Evolutionary conservation across 23 red algal genomes (phyloP), one percentile per base, ranked within the genome.

Genomic region (Chondrus crispus): DNA sequence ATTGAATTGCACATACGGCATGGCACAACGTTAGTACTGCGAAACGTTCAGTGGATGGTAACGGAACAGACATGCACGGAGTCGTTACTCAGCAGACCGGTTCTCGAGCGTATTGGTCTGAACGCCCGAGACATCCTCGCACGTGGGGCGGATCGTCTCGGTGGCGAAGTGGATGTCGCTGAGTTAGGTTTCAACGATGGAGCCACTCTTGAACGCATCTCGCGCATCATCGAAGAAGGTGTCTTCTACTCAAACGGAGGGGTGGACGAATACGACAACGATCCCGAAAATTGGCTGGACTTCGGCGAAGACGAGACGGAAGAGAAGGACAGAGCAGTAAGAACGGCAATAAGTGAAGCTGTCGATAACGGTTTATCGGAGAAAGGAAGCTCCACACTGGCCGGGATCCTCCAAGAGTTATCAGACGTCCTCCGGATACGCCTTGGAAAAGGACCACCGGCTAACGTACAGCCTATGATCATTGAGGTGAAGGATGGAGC

Each of bases 21-120:
- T 51, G 78, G 78, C 45, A 41, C 39, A 7, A 35, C 78, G 33
- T 24, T 82, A 47, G 30, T 51, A 28, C 39, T 82, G 26, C 51
- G 78, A 9, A 82, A 82, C 78, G 28, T 82, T n/a, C 24, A 60
- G 45, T 60, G 46, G 78, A 20, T 57, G n/a, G 52, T 82, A 38
- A 53, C 78, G 22, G 52, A n/a, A 36, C 78, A 82, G 41, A 38
- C 28, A 20, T 40, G 52, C n/a, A 20, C 29, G 24, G 52, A 53
- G 9, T 47, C 78, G 30, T 47, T 82, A 22, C n/a, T 82, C 22
- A 47, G 78, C 52, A 52, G 51, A 52, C 78, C 78, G 30, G 5
- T 60, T 20, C 78, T 58, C 24, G 78, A 82, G 78, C 5, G 26
- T 28, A 26, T 82, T 18, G 45, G 47, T 82, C 52, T 82, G 41